A percentile compares a stretch with the other conserved stretches of the same genome.
phyloP scores from a whole-genome alignment of 2,329 filamentous ascomycete species.

The Pseudogymnoascus sp. region DNA sequence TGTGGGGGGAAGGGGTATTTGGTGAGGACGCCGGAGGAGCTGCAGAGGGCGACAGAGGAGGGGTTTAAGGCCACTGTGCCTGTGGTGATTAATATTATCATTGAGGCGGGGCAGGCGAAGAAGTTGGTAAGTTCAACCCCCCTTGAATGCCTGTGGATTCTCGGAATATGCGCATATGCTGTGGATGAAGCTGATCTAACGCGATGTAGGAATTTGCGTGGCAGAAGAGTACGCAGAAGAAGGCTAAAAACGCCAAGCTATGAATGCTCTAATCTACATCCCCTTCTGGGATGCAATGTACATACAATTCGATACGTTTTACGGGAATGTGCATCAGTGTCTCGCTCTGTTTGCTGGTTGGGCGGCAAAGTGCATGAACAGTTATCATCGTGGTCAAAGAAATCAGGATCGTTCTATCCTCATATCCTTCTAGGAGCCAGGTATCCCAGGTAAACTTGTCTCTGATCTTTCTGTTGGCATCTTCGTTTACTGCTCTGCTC shows the following conservation, averaged over 20 bases:
- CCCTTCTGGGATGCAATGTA: not conserved
- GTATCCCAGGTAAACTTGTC: not conserved
- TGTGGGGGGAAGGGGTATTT: conserved; percentile 47
- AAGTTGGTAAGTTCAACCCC: conserved; percentile 25
- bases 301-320: not conserved
- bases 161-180: not conserved
- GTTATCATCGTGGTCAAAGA: not conserved
- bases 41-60: conserved; percentile 42
- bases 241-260: conserved; percentile 15
- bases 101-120: conserved; percentile 43
- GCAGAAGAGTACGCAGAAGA: conserved; percentile 27
- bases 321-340: not conserved
- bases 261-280: not conserved
- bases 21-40: conserved; percentile 43
- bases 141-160: not conserved
- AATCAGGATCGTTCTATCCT: not conserved
- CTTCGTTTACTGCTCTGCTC: not conserved
- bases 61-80: conserved; percentile 42
- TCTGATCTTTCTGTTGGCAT: not conserved
- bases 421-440: not conserved
- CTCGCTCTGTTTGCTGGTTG: not conserved
- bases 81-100: conserved; percentile 48
- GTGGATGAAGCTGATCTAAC: conserved; percentile 1
- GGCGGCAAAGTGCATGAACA: conserved; percentile 1
- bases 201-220: conserved; percentile 25